Evolutionary conservation across 1,139 yeast species (phyloP).

Genomic region (Ogataea hybrid): DNA sequence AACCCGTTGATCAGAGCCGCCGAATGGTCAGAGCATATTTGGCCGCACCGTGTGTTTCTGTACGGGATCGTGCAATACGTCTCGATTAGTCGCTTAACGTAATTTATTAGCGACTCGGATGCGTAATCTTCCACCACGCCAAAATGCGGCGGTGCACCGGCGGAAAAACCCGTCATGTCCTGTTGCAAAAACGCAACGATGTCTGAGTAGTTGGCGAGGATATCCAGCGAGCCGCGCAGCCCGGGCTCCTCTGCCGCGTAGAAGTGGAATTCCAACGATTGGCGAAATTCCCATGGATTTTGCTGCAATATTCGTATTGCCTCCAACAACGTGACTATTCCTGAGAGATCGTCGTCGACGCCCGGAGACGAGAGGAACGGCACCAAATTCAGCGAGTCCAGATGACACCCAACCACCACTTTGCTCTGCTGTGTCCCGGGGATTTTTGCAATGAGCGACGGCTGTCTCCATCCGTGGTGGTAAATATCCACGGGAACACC

Average conservation of each 20-base stretch:
- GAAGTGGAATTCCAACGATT: constrained; percentile 88
- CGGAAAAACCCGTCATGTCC: constrained; percentile 90
- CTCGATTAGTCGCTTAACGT: constrained; percentile 58
- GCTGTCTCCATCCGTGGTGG: constrained; percentile 56
- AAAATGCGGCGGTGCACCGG: constrained; percentile 63
- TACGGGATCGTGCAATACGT: constrained; percentile 66
- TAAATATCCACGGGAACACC: constrained; percentile 19
- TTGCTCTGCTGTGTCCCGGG: constrained; percentile 31
- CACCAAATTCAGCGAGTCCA: constrained; percentile 76
- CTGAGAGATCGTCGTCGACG: constrained; percentile 94
- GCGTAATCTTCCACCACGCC: constrained; percentile 82
- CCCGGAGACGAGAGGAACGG: constrained; percentile 81
- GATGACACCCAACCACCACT: constrained; percentile 86
- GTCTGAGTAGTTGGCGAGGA: constrained; percentile 57
- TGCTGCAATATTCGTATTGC: constrained; percentile 61
- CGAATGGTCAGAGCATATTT: constrained; percentile 92
- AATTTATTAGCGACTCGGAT: constrained; percentile 55
- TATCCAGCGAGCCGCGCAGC: constrained; percentile 78
- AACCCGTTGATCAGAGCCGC: constrained; percentile 80
- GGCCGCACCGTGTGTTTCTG: constrained; percentile 79
- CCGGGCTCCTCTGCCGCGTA: constrained; percentile 97
- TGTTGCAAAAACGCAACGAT: constrained; percentile 89
- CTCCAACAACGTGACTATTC: constrained; percentile 77
- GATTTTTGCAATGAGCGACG: constrained; percentile 50
- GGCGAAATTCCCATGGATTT: constrained; percentile 36